Evolutionary conservation across 805 yeast genomes (phyloP), one percentile per base, ranked within the genome.

Genomic region (Scheffersomyces stipitis): DNA sequence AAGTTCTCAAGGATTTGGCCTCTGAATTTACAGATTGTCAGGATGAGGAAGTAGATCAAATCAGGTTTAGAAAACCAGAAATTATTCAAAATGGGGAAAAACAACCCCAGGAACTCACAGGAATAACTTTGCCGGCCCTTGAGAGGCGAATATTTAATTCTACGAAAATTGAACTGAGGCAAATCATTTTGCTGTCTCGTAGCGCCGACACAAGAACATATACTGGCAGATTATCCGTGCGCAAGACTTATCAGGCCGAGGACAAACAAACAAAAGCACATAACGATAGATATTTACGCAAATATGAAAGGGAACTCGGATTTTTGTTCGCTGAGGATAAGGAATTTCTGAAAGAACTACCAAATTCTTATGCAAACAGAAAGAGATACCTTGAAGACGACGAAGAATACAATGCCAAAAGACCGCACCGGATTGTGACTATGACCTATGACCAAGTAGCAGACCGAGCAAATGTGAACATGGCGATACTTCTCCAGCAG

Each of bases 61-160:
- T 64, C 7, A 24, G 41, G n/a, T 72, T 72, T 49, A 62, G 60
- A 30, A 60, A 61, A 33, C 69, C 70, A 5, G 46, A 36, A 7
- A 38, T 7, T 20, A 41, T 3, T 33, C 34, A 7, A 23, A 30
- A 15, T 35, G 33, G 4, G 28, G 31, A 16, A 7, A 12, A 10
- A 5, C 30, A 24, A 26, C 32, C 40, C 4, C n/a, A n/a, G n/a
- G n/a, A n/a, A n/a, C n/a, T n/a, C n/a, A n/a, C n/a, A n/a, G n/a
- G n/a, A n/a, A n/a, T n/a, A n/a, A 31, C 35, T 10, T 26, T 53
- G 2, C 44, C 49, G 14, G 42, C 43, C 6, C 33, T 56, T 12
- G 51, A 51, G 31, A 32, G 34, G 13, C 31, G 15, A 9, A 22
- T 54, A 2, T 44, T 34, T 18, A n/a, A n/a, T n/a, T n/a, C n/a